Evolutionary conservation across 176 grass and related monocot species (phyloP).

Genomic region (Avena atlantica): DNA sequence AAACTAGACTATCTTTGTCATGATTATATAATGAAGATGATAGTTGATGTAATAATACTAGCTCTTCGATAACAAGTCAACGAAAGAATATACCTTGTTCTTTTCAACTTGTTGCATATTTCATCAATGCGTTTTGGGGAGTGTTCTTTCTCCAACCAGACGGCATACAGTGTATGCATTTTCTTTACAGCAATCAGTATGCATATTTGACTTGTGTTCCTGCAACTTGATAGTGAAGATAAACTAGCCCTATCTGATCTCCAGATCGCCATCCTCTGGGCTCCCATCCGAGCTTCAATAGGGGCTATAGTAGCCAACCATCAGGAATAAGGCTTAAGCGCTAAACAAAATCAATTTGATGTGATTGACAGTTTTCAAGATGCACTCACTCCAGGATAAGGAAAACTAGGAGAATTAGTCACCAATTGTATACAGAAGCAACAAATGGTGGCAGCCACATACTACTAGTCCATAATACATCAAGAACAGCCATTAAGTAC

Average conservation of each 20-base stretch:
- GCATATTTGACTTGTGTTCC: constrained; percentile 8
- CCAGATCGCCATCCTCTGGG: not conserved
- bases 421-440: not conserved
- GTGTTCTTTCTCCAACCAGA: not conserved
- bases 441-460: constrained; percentile 26
- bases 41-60: constrained; percentile 17
- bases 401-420: not conserved
- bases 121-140: not conserved
- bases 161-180: not conserved
- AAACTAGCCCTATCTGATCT: constrained; percentile 2
- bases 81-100: constrained; percentile 12
- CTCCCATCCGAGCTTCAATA: not conserved
- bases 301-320: not conserved
- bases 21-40: not conserved
- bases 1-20: not conserved
- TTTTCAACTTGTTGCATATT: not conserved
- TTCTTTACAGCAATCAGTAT: not conserved
- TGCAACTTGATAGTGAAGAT: not conserved
- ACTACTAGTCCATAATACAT: constrained; percentile 29
- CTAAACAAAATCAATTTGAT: not conserved
- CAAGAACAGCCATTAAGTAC: not conserved
- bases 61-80: constrained; percentile 9
- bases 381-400: not conserved
- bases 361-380: not conserved
- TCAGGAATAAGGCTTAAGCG: not conserved